Evolutionary conservation across 805 yeast species (phyloP).

Genomic region (Brettanomyces nanus): DNA sequence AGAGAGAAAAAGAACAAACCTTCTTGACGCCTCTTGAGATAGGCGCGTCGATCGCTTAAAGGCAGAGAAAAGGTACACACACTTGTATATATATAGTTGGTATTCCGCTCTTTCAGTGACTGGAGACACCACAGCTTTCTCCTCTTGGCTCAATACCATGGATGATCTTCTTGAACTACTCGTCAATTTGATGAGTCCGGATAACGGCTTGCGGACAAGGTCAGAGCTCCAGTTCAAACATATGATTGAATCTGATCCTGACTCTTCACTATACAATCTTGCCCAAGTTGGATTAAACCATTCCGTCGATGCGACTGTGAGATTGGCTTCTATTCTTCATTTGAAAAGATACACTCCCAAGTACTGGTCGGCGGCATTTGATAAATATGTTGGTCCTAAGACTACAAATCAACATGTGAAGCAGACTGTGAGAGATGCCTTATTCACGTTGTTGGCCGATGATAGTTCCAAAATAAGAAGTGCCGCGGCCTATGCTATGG

Average conservation of each 20-base stretch:
- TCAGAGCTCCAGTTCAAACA: conserved; percentile 45
- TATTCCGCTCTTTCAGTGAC: too few species aligned
- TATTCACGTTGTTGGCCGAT: conserved; percentile 41
- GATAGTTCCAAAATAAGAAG: conserved; percentile 53
- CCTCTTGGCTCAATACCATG: too few species aligned
- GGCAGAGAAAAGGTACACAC: too few species aligned
- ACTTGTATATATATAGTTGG: too few species aligned
- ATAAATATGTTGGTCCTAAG: conserved; percentile 57
- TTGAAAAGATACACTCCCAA: conserved; percentile 59
- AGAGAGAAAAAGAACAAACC: too few species aligned
- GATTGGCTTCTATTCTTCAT: conserved; percentile 62
- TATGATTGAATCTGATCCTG: conserved; percentile 40
- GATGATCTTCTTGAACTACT: conserved; percentile 1
- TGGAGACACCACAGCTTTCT: too few species aligned
- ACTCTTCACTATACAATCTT: conserved; percentile 35
- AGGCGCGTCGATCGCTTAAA: too few species aligned
- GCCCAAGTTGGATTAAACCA: conserved; percentile 32
- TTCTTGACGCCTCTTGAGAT: too few species aligned
- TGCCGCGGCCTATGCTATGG: conserved; percentile 65
- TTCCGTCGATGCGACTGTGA: conserved; percentile 25
- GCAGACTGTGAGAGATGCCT: conserved; percentile 35
- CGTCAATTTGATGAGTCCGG: conserved; percentile 24
- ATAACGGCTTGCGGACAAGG: conserved; percentile 40
- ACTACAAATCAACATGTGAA: conserved; percentile 45
- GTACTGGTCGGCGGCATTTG: conserved; percentile 81